Percentiles rank a stretch among this genome's conserved stretches.
Conservation (phyloP, 805 yeast species). For the Cephaloascus albidus region DNA sequence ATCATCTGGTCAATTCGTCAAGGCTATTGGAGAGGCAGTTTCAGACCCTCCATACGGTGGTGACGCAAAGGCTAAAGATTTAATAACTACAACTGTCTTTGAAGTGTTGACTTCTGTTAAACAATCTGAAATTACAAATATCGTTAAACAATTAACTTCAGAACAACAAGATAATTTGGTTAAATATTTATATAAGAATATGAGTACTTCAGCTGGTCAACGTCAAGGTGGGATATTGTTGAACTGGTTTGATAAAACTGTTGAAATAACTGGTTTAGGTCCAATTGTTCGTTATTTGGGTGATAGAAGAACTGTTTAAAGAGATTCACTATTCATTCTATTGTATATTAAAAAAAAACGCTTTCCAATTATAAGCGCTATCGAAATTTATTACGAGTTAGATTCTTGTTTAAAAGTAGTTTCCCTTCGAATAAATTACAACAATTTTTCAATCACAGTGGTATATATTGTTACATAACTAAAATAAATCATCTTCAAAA, state of each 20-base stretch:
- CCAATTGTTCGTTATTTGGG: slow-evolving; percentile 80
- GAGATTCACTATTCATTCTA: not conserved
- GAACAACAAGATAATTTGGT: slow-evolving; percentile 71
- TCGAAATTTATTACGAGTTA: not conserved
- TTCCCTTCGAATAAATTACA: not conserved
- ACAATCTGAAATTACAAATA: slow-evolving; percentile 53
- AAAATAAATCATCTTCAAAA: not conserved
- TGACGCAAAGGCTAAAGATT: slow-evolving; percentile 42
- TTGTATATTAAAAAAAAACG: not conserved
- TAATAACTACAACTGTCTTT: slow-evolving; percentile 40
- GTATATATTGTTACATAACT: not conserved
- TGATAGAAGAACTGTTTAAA: slow-evolving; percentile 71
- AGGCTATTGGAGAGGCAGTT: slow-evolving; percentile 58
- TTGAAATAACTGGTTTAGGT: slow-evolving; percentile 79
- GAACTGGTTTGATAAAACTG: slow-evolving; percentile 88
- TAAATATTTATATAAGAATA: slow-evolving; percentile 79
- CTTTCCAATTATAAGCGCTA: not conserved
- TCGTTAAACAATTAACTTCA: slow-evolving; percentile 48
- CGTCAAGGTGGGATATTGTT: slow-evolving; percentile 80
- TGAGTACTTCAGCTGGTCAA: slow-evolving; percentile 70
- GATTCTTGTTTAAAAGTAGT: not conserved
- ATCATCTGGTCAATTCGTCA: slow-evolving; percentile 62
- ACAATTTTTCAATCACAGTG: not conserved
- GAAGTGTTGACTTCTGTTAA: slow-evolving; percentile 63
- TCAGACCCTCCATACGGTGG: slow-evolving; percentile 81